Evolutionary conservation across 2,329 filamentous ascomycete genomes (phyloP), one percentile per base, ranked within the genome.

Genomic region (Stagonosporopsis tanaceti): DNA sequence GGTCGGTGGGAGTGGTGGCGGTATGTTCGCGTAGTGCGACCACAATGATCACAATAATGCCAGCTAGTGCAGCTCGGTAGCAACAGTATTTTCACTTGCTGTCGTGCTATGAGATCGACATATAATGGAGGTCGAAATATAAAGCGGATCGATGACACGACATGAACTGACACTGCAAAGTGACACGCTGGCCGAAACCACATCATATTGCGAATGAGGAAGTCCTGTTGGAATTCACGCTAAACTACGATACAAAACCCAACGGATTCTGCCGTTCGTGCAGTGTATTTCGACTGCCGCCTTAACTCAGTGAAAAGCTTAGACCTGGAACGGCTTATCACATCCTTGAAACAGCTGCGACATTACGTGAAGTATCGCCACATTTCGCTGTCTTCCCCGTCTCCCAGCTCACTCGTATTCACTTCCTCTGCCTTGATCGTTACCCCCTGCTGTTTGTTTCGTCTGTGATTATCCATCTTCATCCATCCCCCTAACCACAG

Each of bases 401-500:
- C 72, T 2, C 60, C 63, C 39, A 81, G 65, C n/a, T 72, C 65
- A 27, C 72, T 68, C 1, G 79, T 81, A 39, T 77, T 71, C 1
- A 80, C 70, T 54, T 81, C 74, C 27, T 76, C 69, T 0, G 77
- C 73, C 45, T 66, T 67, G 20, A 81, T 47, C 24, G 46, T 65
- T 3, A 71, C 50, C 0, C 78, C 77, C 55, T 78, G 75, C 37
- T 74, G 67, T 28, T 60, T 65, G 58, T 82, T 75, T 20, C 76
- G 76, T 39, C 71, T 71, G 11, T 66, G 60, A 61, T 83, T 83
- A 46, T 82, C 76, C 41, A 62, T 50, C 28, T 78, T 78, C 79
- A 82, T 82, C 78, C 79, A 83, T 1, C 76, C 4, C 0, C 79
- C 79, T 35, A 83, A 51, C 15, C 67, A 68, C 3, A 77, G 57